Evolutionary conservation across 331 rosid species (phyloP), one percentile per base, ranked within the genome.

Genomic region (Spiraea crenata): DNA sequence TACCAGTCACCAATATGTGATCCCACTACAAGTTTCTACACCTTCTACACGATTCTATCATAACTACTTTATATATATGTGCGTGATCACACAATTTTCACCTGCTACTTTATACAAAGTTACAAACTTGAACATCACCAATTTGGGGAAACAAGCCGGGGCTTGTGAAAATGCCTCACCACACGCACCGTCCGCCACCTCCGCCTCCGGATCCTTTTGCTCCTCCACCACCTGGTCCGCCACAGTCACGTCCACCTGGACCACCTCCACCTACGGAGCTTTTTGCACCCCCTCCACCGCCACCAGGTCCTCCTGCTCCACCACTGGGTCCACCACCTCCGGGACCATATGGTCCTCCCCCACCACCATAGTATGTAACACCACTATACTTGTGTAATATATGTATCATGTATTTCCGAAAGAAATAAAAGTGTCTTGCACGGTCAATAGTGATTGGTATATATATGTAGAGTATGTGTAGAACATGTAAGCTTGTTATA

Each of bases 161-260:
- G 31, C 31, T 0, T 25, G 31, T 25, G 31, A 42, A 7, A 42
- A 81, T 81, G 79, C 65, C 70, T 77, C 60, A 74, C 65, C 75
- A 77, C 56, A 69, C 67, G 60, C 80, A 82, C 31, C 31, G 2
- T 31, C 78, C 78, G 2, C 75, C 76, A 7, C 81, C 79, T 38
- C 78, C 72, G 4, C 84, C 71, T 10, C 84, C 73, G 5, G 64
- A 49, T 13, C 65, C 77, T 42, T 63, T 20, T 6, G 44, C 62
- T 16, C 76, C 61, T 2, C 72, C 67, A 13, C 47, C 47, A 42
- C 47, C 47, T 6, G 47, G 47, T 42, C 47, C 47, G 9, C 47
- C 47, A 42, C 47, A 7, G 9, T 10, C 45, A 9, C 39, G 2
- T 10, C 80, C 81, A 6, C 75, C 83, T 0, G 40, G 65, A 2